phyloP scores from a whole-genome alignment of 805 yeast species.

The Wickerhamomyces strasburgensis region DNA sequence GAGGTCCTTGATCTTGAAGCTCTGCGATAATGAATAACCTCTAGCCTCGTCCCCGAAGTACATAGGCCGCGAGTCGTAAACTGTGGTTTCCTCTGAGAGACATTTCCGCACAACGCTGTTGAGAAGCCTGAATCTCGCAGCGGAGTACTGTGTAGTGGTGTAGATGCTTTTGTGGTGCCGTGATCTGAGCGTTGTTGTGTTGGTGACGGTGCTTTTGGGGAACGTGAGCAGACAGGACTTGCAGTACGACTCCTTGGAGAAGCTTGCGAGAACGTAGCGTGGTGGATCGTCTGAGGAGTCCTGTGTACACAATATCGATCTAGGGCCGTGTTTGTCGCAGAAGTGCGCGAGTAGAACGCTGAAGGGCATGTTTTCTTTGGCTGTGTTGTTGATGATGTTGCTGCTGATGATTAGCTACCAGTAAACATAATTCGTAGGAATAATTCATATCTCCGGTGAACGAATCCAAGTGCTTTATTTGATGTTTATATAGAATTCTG shows the following conservation, averaged over 20 bases:
- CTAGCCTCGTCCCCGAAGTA: conserved; percentile 57
- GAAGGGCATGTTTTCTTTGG: conserved; percentile 23
- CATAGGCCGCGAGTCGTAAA: conserved; percentile 55
- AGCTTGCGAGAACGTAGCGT: conserved; percentile 30
- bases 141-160: conserved; percentile 59
- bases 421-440: no score
- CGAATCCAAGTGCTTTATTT: no score
- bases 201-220: conserved; percentile 35
- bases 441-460: no score
- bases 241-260: conserved; percentile 47
- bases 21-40: conserved; percentile 55
- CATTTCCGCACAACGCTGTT: conserved; percentile 58
- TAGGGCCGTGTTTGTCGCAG: conserved; percentile 76
- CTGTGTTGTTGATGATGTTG: no score
- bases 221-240: conserved; percentile 54
- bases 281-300: conserved; percentile 22
- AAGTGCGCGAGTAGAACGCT: conserved; percentile 63
- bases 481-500: no score
- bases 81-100: conserved; percentile 61
- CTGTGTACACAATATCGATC: conserved; percentile 61
- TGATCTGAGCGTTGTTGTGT: conserved; percentile 32
- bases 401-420: no score
- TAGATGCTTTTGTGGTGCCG: conserved; percentile 23
- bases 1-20: conserved; percentile 58
- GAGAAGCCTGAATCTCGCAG: conserved; percentile 46